Percentiles rank a stretch among this genome's conserved stretches.
Conservation (phyloP, 805 yeast genomes). For the Cyberlindnera xylosilytica region DNA sequence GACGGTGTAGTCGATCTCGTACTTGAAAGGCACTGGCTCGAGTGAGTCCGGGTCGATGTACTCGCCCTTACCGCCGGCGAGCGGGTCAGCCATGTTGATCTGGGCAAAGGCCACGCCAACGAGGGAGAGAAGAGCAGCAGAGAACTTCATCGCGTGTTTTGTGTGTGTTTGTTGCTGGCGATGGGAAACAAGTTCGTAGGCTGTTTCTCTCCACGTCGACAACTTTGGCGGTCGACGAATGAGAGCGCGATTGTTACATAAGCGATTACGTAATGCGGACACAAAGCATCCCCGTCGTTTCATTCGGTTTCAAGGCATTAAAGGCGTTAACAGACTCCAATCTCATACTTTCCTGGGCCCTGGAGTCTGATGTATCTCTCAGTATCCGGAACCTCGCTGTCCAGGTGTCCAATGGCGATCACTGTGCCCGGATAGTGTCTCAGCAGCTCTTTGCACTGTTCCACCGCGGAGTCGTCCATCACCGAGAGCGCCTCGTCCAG, state of each 20-base stretch:
- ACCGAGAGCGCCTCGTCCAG: slow-evolving; percentile 93
- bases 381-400: slow-evolving; percentile 72
- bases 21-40: slow-evolving; percentile 39
- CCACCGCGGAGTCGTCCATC: slow-evolving; percentile 66
- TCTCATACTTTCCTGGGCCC: slow-evolving; percentile 35
- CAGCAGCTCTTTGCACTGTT: slow-evolving; percentile 49
- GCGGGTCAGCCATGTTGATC: slow-evolving; percentile 18
- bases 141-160: slow-evolving; percentile 19
- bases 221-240: neutral
- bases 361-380: slow-evolving; percentile 40
- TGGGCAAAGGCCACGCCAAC: slow-evolving; percentile 17
- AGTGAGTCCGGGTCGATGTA: slow-evolving; percentile 18
- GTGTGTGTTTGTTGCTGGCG: neutral
- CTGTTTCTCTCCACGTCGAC: slow-evolving; percentile 4
- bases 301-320: no score
- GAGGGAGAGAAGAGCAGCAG: slow-evolving; percentile 12
- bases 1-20: slow-evolving; percentile 47
- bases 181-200: neutral
- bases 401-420: slow-evolving; percentile 76
- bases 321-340: slow-evolving; percentile 22
- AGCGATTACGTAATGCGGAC: neutral
- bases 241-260: neutral
- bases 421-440: slow-evolving; percentile 65
- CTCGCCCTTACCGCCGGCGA: slow-evolving; percentile 15
- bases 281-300: no score